A percentile compares a stretch with the other conserved stretches of the same genome.
Evolutionary conservation across 495 filamentous ascomycete genomes (phyloP).

Genomic region (Thermochaetoides thermophila): DNA sequence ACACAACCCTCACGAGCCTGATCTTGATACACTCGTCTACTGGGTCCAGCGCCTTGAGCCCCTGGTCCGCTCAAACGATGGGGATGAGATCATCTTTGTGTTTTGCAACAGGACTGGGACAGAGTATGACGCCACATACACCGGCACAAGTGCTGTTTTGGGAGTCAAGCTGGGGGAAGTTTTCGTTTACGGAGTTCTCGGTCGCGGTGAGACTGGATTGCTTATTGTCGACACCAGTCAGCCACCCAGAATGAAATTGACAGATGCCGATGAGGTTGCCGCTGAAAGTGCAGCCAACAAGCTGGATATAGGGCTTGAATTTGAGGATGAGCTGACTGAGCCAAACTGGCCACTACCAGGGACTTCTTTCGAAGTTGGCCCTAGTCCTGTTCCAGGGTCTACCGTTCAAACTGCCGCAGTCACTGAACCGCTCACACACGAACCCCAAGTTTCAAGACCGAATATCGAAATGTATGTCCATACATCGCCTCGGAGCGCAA

Average conservation of each 20-base stretch:
- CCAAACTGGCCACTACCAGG: too few species aligned
- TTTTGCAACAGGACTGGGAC: slow-evolving; percentile 69
- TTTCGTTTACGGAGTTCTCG: slow-evolving; percentile 51
- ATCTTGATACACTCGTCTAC: slow-evolving; percentile 70
- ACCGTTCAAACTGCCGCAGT: too few species aligned
- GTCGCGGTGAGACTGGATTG: slow-evolving; percentile 48
- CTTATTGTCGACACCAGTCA: slow-evolving; percentile 45
- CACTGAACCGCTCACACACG: neutral
- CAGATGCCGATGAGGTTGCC: slow-evolving; percentile 4
- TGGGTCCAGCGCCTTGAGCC: slow-evolving; percentile 80
- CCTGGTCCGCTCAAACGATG: slow-evolving; percentile 40
- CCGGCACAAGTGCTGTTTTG: slow-evolving; percentile 73
- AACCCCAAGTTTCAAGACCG: too few species aligned
- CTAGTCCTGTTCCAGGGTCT: too few species aligned
- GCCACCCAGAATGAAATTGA: slow-evolving; percentile 15
- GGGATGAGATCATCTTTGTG: slow-evolving; percentile 57
- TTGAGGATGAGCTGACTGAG: too few species aligned
- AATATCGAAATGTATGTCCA: too few species aligned
- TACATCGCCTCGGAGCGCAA: neutral
- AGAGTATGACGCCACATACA: slow-evolving; percentile 57
- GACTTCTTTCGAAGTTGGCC: too few species aligned
- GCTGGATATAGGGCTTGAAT: too few species aligned
- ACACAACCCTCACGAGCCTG: slow-evolving; percentile 40
- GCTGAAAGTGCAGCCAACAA: slow-evolving; percentile 2
- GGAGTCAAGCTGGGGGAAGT: slow-evolving; percentile 54